Conservation (phyloP, 2,329 filamentous ascomycete genomes). For the Paraconiothyrium sp. region DNA sequence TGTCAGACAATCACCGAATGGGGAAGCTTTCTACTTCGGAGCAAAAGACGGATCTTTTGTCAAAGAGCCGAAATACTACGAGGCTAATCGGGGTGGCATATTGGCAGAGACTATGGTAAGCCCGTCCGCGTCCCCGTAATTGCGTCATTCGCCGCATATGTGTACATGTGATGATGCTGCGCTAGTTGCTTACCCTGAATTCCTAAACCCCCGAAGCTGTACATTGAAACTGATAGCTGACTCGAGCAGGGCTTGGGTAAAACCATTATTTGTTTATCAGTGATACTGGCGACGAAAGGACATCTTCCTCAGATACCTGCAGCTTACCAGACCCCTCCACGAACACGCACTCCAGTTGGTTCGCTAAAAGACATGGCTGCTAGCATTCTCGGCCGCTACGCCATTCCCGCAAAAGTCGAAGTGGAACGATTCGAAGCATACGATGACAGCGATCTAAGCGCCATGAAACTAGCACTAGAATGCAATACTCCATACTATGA, state of each 20-base stretch:
- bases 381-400: slow-evolving; percentile 70
- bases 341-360: slow-evolving; percentile 61
- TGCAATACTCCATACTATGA: slow-evolving; percentile 52
- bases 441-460: slow-evolving; percentile 57
- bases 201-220: background rate
- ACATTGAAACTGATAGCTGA: slow-evolving; percentile 2
- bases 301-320: slow-evolving; percentile 74
- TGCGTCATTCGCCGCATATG: background rate
- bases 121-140: background rate
- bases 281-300: slow-evolving; percentile 77
- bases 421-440: slow-evolving; percentile 63
- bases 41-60: slow-evolving; percentile 69
- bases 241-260: slow-evolving; percentile 69
- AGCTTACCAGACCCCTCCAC: slow-evolving; percentile 60
- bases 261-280: slow-evolving; percentile 80
- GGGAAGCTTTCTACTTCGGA: slow-evolving; percentile 74
- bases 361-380: slow-evolving; percentile 81
- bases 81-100: slow-evolving; percentile 78
- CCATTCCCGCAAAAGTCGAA: slow-evolving; percentile 74
- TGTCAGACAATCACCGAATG: slow-evolving; percentile 67
- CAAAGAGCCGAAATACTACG: slow-evolving; percentile 75
- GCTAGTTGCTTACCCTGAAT: background rate
- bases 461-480: slow-evolving; percentile 38
- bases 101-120: slow-evolving; percentile 79
- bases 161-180: background rate